Evolutionary conservation across 495 filamentous ascomycete genomes (phyloP).

Genomic region (Clohesyomyces aquaticus): DNA sequence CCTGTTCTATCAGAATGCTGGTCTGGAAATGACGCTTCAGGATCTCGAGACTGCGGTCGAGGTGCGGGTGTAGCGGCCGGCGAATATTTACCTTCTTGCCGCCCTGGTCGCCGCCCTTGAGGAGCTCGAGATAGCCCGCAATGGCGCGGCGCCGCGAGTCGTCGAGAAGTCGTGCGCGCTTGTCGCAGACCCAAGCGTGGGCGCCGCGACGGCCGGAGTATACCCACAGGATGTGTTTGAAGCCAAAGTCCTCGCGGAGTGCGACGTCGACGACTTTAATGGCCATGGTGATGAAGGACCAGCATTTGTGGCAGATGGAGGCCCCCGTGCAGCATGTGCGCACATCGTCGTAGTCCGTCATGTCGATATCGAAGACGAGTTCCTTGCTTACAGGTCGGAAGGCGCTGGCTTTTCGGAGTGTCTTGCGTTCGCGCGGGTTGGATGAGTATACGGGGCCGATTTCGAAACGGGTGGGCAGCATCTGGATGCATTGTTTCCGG

Average conservation of each 20-base stretch:
- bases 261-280: constrained; percentile 90
- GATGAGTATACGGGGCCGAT: constrained; percentile 94
- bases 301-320: constrained; percentile 91
- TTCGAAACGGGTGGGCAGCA: constrained; percentile 92
- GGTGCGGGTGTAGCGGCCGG: constrained; percentile 86
- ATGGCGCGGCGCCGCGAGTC: constrained; percentile 82
- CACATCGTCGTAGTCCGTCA: constrained; percentile 97
- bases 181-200: constrained; percentile 99
- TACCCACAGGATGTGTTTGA: constrained; percentile 95
- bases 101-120: constrained; percentile 78
- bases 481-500: constrained; percentile 83
- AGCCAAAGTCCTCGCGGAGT: constrained; percentile 90
- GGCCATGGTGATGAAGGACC: constrained; percentile 95
- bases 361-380: constrained; percentile 97
- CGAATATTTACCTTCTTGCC: constrained; percentile 87
- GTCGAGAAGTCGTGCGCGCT: constrained; percentile 76
- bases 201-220: constrained; percentile 95
- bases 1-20: constrained; percentile 80
- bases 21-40: constrained; percentile 76
- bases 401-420: constrained; percentile 69
- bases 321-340: constrained; percentile 93
- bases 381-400: constrained; percentile 86
- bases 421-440: constrained; percentile 93
- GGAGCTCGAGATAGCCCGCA: constrained; percentile 82
- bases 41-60: constrained; percentile 83